phyloP scores from a whole-genome alignment of 2,329 filamentous ascomycete genomes.

The Triangularia setosa region DNA sequence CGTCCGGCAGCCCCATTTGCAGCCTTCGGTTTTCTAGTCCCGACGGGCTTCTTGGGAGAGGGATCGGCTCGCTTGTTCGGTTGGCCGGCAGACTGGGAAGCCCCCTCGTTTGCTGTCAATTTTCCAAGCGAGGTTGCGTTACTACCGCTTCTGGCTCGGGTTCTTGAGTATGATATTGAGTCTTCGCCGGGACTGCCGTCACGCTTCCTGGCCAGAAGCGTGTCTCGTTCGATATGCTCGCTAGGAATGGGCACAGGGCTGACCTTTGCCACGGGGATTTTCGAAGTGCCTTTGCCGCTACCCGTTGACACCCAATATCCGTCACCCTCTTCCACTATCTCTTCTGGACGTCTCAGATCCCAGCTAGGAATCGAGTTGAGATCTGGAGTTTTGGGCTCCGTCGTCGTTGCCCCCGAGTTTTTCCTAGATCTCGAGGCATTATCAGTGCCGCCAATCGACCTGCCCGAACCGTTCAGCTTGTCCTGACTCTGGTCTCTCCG shows the following conservation, averaged over 20 bases:
- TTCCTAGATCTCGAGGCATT: slow-evolving; percentile 39
- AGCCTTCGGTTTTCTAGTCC: slow-evolving; percentile 44
- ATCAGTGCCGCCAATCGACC: slow-evolving; percentile 32
- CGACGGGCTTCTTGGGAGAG: slow-evolving; percentile 51
- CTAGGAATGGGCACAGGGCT: slow-evolving; percentile 73
- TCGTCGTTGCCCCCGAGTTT: slow-evolving; percentile 41
- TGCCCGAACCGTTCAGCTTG: slow-evolving; percentile 31
- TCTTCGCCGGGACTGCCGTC: slow-evolving; percentile 54
- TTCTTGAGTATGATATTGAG: slow-evolving; percentile 55
- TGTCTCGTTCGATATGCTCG: slow-evolving; percentile 70
- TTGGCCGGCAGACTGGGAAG: slow-evolving; percentile 2
- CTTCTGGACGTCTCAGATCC: slow-evolving; percentile 74
- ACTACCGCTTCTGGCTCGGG: slow-evolving; percentile 68
- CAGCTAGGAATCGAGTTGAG: slow-evolving; percentile 47
- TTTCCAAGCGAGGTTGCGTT: slow-evolving; percentile 52
- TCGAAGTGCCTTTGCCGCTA: slow-evolving; percentile 62
- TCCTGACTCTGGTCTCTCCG: slow-evolving; percentile 33
- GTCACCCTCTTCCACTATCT: slow-evolving; percentile 62
- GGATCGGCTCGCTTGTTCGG: slow-evolving; percentile 43
- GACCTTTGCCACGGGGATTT: slow-evolving; percentile 79
- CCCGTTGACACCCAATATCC: slow-evolving; percentile 51
- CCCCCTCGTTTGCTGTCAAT: slow-evolving; percentile 28
- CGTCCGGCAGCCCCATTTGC: slow-evolving; percentile 42
- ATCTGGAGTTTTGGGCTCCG: slow-evolving; percentile 38
- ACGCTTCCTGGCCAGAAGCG: slow-evolving; percentile 59